Evolutionary conservation across 345 rosid genomes (phyloP).

Genomic region (Camelina laxa): DNA sequence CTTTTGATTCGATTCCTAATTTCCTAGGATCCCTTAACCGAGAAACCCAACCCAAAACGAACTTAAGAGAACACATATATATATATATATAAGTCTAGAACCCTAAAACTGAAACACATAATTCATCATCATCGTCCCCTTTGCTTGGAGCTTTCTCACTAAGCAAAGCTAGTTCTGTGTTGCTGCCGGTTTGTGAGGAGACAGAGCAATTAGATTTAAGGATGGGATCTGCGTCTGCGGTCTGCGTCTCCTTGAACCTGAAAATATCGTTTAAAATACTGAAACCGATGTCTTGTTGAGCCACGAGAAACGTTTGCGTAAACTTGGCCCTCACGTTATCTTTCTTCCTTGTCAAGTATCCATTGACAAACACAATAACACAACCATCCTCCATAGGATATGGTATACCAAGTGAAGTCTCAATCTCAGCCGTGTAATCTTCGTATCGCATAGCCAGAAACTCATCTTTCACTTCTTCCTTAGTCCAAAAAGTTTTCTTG

Average conservation of each 20-base stretch:
- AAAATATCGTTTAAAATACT: conserved; percentile 31
- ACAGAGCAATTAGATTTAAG: background rate
- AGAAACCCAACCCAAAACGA: background rate
- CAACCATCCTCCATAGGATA: conserved; percentile 4
- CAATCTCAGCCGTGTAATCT: conserved; percentile 30
- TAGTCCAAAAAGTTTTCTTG: conserved; percentile 22
- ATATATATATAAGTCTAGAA: background rate
- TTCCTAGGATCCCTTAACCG: background rate
- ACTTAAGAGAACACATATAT: background rate
- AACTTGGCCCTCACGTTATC: conserved; percentile 25
- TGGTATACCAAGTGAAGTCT: conserved; percentile 30
- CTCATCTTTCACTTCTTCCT: conserved; percentile 32
- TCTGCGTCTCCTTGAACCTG: background rate
- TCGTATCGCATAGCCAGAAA: conserved; percentile 23
- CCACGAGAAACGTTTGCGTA: conserved; percentile 30
- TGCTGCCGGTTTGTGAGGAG: conserved; percentile 2
- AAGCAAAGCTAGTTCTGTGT: conserved; percentile 1
- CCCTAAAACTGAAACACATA: background rate
- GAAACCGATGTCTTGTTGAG: conserved; percentile 11
- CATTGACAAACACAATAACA: conserved; percentile 27
- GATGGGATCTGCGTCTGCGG: background rate
- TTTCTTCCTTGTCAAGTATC: conserved; percentile 30
- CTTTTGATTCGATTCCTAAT: background rate
- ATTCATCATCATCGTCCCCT: conserved; percentile 20
- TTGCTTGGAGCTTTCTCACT: background rate